Evolutionary conservation across 1,284 basidiomycete species (phyloP).

Genomic region (Ceratobasidium papillatum): DNA sequence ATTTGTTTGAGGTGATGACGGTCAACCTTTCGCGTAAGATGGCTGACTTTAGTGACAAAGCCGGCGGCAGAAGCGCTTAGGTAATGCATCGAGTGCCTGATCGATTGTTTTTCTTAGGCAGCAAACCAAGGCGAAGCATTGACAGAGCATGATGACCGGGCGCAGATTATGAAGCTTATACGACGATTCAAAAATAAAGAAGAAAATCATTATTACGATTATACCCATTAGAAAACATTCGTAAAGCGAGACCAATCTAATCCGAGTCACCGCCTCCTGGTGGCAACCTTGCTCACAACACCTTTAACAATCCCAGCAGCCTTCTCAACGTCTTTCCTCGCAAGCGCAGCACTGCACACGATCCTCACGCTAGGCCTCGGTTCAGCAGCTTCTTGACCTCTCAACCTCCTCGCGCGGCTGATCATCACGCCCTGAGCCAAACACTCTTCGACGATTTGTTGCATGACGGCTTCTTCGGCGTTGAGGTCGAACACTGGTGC

Average conservation of each 20-base stretch:
- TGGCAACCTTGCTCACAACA: slow-evolving; percentile 75
- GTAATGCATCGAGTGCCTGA: too few relatives aligned
- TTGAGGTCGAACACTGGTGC: slow-evolving; percentile 66
- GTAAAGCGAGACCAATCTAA: background rate
- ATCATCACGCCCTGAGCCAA: slow-evolving; percentile 81
- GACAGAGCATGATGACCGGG: too few relatives aligned
- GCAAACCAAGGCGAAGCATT: too few relatives aligned
- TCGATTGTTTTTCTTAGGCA: too few relatives aligned
- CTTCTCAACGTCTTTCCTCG: slow-evolving; percentile 92
- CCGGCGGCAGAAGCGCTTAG: too few relatives aligned
- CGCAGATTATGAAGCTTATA: too few relatives aligned
- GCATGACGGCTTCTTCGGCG: slow-evolving; percentile 79
- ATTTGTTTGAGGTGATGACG: too few relatives aligned
- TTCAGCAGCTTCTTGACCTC: slow-evolving; percentile 84
- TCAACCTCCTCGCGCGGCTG: slow-evolving; percentile 81
- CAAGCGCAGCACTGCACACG: slow-evolving; percentile 79
- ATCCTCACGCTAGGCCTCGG: slow-evolving; percentile 87
- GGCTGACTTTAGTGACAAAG: too few relatives aligned
- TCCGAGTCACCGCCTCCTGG: slow-evolving; percentile 52
- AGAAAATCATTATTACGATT: slow-evolving; percentile 1
- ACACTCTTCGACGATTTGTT: slow-evolving; percentile 88
- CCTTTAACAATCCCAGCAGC: slow-evolving; percentile 79
- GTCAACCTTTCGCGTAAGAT: too few relatives aligned
- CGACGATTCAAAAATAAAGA: too few relatives aligned
- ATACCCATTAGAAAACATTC: slow-evolving; percentile 12